Evolutionary conservation across 2,329 filamentous ascomycete species (phyloP).

Genomic region (Cryphonectria radicalis): DNA sequence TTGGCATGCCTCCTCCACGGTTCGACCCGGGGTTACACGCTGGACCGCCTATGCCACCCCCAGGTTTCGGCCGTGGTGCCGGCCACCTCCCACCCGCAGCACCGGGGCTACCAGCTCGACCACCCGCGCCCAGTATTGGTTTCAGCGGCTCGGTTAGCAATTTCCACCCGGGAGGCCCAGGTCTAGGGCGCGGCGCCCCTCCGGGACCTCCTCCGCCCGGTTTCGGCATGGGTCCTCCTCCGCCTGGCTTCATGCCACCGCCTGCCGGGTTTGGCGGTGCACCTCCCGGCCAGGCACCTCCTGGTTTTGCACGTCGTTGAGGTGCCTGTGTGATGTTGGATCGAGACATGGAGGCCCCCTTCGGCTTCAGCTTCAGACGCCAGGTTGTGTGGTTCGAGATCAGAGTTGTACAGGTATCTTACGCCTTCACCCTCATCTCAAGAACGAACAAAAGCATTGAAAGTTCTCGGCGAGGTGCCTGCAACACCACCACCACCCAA

Average conservation of each 20-base stretch:
- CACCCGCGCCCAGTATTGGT: constrained; percentile 50
- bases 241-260: constrained; percentile 49
- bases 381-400: not conserved
- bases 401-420: not conserved
- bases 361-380: not conserved
- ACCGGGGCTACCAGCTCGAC: constrained; percentile 54
- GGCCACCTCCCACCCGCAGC: constrained; percentile 52
- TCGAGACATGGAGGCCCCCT: not conserved
- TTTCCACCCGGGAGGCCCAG: constrained; percentile 51
- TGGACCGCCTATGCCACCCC: constrained; percentile 25
- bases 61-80: constrained; percentile 34
- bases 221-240: constrained; percentile 42
- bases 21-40: constrained; percentile 22
- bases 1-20: constrained; percentile 32
- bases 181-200: constrained; percentile 41
- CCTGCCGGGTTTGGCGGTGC: constrained; percentile 39
- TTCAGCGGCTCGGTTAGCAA: constrained; percentile 52
- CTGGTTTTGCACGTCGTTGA: constrained; percentile 34
- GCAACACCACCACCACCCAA: not conserved
- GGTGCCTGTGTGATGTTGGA: not conserved
- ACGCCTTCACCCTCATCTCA: not conserved
- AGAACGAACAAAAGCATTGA: not conserved
- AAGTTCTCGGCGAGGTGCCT: not conserved
- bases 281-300: constrained; percentile 30
- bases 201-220: constrained; percentile 40